Evolutionary conservation across 805 yeast genomes (phyloP), one percentile per base, ranked within the genome.

Genomic region (Pichia nakasei): DNA sequence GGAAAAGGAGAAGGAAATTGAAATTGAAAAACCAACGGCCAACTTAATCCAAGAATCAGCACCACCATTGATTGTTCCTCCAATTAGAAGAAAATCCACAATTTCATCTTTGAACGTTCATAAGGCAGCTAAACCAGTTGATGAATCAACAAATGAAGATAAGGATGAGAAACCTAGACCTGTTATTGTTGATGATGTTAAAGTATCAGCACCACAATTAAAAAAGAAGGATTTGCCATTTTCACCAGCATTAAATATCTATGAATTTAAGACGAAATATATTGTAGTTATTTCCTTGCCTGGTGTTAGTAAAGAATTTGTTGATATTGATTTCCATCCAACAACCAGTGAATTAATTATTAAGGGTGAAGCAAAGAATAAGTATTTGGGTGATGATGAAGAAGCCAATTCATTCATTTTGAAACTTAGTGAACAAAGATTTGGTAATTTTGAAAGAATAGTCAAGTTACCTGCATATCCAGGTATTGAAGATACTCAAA

Each of bases 301-400:
- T n/a, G 84, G 84, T 39, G 79, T 80, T 3, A 64, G 67, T 27
- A 70, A 75, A 20, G 68, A 69, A 35, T 68, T 73, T 17, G 69
- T 78, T 49, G 73, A 71, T 41, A 68, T 78, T 35, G 80, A 78
- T 52, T 78, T 67, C 59, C 83, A 78, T 52, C 79, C 82, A 32
- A 65, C 78, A 1, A 67, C 74, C 12, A 70, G 72, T 50, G 80
- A 76, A 48, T 51, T 78, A 46, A 64, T 73, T 17, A 61, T 78
- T 32, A 73, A 70, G 47, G 84, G 83, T 29, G 66, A 64, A 7
- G 60, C 65, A n/a, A 64, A 63, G 21, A 68, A 68, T 43, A 63
- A 59, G 39, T 58, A 63, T 21, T 64, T 66, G 5, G 58, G 67
- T 26, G 62, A 56, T 34, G 63, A 59, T 39, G 43, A 52, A n/a